Conservation (phyloP, 2,329 filamentous ascomycete genomes). For the Chaetomium olivaceum region DNA sequence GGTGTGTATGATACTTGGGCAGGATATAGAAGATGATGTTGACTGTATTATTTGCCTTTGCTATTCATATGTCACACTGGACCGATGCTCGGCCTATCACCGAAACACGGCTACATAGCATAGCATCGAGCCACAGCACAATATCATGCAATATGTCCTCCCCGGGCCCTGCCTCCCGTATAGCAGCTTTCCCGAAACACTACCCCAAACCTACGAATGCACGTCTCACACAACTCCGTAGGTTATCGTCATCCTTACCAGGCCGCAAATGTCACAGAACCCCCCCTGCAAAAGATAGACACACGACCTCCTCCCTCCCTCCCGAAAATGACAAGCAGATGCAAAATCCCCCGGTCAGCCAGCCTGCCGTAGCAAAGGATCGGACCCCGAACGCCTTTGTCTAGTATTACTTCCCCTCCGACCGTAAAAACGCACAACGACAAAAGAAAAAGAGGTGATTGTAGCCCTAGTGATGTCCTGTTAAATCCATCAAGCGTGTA, state of each 20-base stretch:
- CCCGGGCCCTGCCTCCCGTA: neutral
- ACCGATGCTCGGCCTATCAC: neutral
- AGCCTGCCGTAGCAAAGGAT: neutral
- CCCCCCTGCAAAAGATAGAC: neutral
- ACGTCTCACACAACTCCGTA: constrained; percentile 9
- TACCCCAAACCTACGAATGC: neutral
- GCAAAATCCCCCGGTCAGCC: constrained; percentile 3
- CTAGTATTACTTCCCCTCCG: constrained; percentile 14
- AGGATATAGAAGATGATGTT: neutral
- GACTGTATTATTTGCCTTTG: neutral
- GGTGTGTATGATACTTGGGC: neutral
- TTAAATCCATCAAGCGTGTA: constrained; percentile 5
- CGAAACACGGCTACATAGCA: neutral
- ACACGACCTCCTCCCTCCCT: constrained; percentile 7
- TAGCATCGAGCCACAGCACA: constrained; percentile 8
- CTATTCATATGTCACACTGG: neutral
- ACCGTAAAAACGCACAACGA: constrained; percentile 9
- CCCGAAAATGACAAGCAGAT: constrained; percentile 20
- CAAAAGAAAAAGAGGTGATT: neutral
- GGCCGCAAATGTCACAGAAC: constrained; percentile 1
- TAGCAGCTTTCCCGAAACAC: neutral
- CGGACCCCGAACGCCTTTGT: constrained; percentile 18
- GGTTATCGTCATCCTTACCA: constrained; percentile 11
- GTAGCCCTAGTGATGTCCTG: neutral
- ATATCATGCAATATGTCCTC: constrained; percentile 7